Base-by-base conservation (phyloP, 768 basidiomycete species). In the Boletellus ananas region DNA sequence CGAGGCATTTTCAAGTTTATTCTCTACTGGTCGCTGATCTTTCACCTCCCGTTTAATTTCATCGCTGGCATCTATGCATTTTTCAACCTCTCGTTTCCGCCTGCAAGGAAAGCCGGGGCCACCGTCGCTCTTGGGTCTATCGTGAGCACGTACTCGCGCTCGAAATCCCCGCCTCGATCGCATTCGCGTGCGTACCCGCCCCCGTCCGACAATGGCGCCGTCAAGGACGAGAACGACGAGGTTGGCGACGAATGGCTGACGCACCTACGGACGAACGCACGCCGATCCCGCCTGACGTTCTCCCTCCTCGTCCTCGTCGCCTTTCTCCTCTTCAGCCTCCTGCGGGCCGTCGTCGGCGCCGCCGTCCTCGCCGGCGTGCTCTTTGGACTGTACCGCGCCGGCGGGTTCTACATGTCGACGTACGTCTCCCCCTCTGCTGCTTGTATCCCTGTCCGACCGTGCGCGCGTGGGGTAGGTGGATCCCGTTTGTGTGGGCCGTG, bases 1-100 rank as follows among this genome's bases (percentile, higher is more conserved):
- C 21, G 25, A 77, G 75, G 74, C 38, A 54, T 78, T 39, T 77
- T 75, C 57, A 64, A 55, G 12, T 77, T 77, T 62, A 77, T 74
- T 10, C 65, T 78, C 11, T 77, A 75, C 55, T 77, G 75, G 75
- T 74, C 73, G 1, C 48, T 77, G n/a, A 62, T 77, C 23, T 72
- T 77, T 55, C 70, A 76, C 58, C 63, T 63, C n/a, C 75, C 76
- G 0, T 59, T 71, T 36, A 76, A 70, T 49, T 51, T 70, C 27
- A 33, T 74, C 31, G 69, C 71, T 49, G 74, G 75, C 6, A 43
- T 53, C 2, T 76, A 74, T 44, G 74, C 74, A 1, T 74, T 74
- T 54, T 50, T 72, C 44, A 76, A 76, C 43, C 62, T 76, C 31
- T 52, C 68, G 4, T 71, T 72, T 49, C 72, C 73, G 2, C 70